phyloP scores from a whole-genome alignment of 2,329 filamentous ascomycete genomes.

The Botryotinia globosa region DNA sequence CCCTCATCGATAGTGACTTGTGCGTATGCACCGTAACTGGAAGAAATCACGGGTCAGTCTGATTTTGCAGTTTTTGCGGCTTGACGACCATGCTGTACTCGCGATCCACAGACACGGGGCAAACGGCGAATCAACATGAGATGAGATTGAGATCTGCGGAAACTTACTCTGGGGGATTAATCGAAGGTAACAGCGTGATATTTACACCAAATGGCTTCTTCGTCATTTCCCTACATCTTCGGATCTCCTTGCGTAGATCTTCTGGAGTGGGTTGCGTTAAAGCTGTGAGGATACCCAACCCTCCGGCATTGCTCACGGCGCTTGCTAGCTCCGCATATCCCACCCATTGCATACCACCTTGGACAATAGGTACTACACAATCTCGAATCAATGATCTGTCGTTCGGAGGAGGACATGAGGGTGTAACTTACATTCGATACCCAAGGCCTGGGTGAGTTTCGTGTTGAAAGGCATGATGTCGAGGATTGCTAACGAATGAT shows the following conservation, averaged over 20 bases:
- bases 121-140: conserved; percentile 16
- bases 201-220: conserved; percentile 86
- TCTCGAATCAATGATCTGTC: conserved; percentile 3
- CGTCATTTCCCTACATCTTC: conserved; percentile 76
- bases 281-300: conserved; percentile 77
- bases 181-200: conserved; percentile 84
- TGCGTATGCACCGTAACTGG: conserved; percentile 76
- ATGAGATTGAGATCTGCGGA: neutral
- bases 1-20: conserved; percentile 92
- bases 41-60: conserved; percentile 2
- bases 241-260: conserved; percentile 91
- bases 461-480: conserved; percentile 42
- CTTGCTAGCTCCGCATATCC: conserved; percentile 76
- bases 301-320: conserved; percentile 78
- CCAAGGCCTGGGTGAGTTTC: conserved; percentile 40
- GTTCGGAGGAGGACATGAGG: neutral
- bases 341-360: conserved; percentile 86
- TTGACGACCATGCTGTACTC: conserved; percentile 4
- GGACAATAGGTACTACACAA: conserved; percentile 68
- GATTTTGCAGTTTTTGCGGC: neutral
- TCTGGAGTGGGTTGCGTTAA: conserved; percentile 91
- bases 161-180: conserved; percentile 72
- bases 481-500: conserved; percentile 17
- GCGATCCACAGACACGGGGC: neutral
- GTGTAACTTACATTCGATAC: conserved; percentile 41